These are phyloP conservation scores for Cytospora piceae DNA, from an alignment of 2,329 filamentous ascomycete genomes.

Conservation along the genomic window DNA sequence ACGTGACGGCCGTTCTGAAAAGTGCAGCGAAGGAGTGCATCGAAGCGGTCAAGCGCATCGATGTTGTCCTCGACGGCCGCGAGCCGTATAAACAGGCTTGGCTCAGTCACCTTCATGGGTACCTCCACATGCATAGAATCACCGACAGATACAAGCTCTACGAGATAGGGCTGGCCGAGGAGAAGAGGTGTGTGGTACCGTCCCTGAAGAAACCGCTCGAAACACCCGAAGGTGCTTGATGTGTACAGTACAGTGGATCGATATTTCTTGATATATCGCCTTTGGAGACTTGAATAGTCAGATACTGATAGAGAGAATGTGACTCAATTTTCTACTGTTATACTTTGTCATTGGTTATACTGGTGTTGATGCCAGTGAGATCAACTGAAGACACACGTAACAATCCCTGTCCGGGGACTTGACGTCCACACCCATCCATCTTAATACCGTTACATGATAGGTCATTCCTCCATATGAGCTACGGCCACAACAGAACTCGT, in stretches of 20 bases:
- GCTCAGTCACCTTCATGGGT: conserved; percentile 9
- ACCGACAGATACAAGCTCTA: conserved; percentile 3
- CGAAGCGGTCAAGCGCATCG: conserved; percentile 5
- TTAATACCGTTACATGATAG: too few species aligned
- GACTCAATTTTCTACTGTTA: too few species aligned
- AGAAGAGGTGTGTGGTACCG: conserved; percentile 5
- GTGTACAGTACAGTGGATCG: neutral
- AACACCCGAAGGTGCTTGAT: neutral
- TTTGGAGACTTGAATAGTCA: too few species aligned
- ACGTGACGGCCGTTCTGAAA: conserved; percentile 2
- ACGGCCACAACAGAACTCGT: too few species aligned
- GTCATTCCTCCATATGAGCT: too few species aligned
- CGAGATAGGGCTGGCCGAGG: conserved; percentile 11
- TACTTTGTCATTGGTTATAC: too few species aligned
- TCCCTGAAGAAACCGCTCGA: neutral
- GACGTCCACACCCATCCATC: too few species aligned
- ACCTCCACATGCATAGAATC: conserved; percentile 15
- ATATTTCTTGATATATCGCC: too few species aligned
- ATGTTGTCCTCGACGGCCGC: conserved; percentile 7
- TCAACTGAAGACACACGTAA: too few species aligned
- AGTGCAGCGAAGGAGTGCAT: conserved; percentile 9
- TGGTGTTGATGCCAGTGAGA: too few species aligned
- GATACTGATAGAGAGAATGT: too few species aligned
- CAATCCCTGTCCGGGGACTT: too few species aligned
- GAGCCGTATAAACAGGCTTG: conserved; percentile 9